These are phyloP conservation scores for Pholiota adiposa DNA, from an alignment of 1,284 basidiomycete genomes.

Conservation along the genomic window DNA sequence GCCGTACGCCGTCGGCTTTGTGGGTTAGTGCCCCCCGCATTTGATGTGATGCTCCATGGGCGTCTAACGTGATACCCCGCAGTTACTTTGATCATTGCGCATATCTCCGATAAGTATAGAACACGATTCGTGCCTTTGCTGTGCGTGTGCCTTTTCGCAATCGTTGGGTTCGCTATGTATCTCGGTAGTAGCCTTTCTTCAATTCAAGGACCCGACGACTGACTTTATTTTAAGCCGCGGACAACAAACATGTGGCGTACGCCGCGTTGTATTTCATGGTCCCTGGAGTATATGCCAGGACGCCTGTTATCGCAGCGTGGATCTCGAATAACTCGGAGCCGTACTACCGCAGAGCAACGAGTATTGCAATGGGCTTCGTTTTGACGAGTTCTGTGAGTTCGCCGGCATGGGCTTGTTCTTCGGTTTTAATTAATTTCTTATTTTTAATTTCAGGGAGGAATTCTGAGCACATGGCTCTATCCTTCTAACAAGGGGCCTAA, in stretches of 20 bases:
- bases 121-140: conserved; percentile 35
- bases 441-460: conserved; percentile 34
- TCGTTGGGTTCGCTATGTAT: conserved; percentile 50
- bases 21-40: conserved; percentile 34
- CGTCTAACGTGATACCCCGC: not conserved
- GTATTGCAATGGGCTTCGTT: conserved; percentile 56
- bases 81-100: conserved; percentile 43
- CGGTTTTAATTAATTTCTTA: not conserved
- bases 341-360: conserved; percentile 52
- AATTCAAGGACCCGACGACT: not conserved
- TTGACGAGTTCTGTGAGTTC: conserved; percentile 46
- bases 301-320: conserved; percentile 54
- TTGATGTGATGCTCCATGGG: not conserved
- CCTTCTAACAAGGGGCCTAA: conserved; percentile 40
- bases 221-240: conserved; percentile 4
- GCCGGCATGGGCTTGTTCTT: not conserved
- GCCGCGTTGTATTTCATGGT: conserved; percentile 54
- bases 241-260: conserved; percentile 42
- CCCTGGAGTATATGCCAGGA: conserved; percentile 46
- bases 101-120: conserved; percentile 41
- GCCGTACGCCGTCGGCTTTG: conserved; percentile 49
- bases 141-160: conserved; percentile 31
- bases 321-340: conserved; percentile 61
- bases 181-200: conserved; percentile 33
- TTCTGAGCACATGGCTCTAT: conserved; percentile 43